Percentiles rank a stretch among this genome's conserved stretches.
These are phyloP conservation scores for Chimonanthus praecox DNA, from an alignment of 164 flowering plant genomes.

Conservation along the genomic window DNA sequence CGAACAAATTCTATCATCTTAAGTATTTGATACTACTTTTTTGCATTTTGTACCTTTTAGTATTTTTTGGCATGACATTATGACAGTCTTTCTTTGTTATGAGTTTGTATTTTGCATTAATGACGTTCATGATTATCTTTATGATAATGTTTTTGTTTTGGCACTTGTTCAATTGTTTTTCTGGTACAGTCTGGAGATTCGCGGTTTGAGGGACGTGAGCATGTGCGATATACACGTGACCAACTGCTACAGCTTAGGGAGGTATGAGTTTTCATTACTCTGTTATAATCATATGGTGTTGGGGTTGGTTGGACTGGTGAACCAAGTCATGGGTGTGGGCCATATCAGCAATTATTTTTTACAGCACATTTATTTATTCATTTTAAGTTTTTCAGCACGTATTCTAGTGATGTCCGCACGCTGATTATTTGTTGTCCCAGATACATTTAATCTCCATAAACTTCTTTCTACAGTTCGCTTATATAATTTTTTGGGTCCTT, in stretches of 20 bases:
- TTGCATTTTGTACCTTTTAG: no score
- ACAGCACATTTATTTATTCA: no score
- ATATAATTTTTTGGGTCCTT: neutral
- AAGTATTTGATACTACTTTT: no score
- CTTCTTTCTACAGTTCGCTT: no score
- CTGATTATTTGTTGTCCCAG: neutral
- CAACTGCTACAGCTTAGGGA: slow-evolving; percentile 72
- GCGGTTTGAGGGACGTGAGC: slow-evolving; percentile 66
- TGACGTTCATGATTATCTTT: no score
- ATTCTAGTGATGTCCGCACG: no score
- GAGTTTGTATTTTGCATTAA: no score
- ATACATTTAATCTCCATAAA: neutral
- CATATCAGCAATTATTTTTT: no score
- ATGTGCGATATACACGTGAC: slow-evolving; percentile 60
- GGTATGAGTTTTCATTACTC: slow-evolving; percentile 28
- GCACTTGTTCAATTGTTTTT: slow-evolving; percentile 3
- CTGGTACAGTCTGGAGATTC: slow-evolving; percentile 47
- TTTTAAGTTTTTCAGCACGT: no score
- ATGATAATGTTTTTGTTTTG: neutral
- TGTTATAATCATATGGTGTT: neutral
- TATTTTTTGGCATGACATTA: no score
- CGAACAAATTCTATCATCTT: no score
- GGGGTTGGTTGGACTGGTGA: neutral
- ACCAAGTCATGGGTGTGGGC: neutral
- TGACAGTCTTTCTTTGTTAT: no score